phyloP scores from a whole-genome alignment of 169 alveolate genomes.

The Cryptosporidium meleagridis region DNA sequence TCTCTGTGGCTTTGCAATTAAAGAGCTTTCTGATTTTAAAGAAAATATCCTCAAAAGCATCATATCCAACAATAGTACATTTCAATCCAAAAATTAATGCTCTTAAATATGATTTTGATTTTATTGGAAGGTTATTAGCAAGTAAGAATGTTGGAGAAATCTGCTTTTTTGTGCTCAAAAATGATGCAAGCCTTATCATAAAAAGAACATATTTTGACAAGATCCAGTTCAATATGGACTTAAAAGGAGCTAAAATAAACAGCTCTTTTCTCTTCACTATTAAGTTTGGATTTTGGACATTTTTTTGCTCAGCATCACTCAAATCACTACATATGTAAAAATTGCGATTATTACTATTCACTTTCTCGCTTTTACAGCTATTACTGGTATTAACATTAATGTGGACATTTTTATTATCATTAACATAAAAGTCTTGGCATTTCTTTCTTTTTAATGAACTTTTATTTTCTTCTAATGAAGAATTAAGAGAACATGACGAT shows the following conservation, averaged over 20 bases:
- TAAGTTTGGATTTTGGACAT: background rate
- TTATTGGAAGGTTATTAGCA: slow-evolving; percentile 39
- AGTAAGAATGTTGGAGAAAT: slow-evolving; percentile 47
- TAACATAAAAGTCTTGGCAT: too few species aligned
- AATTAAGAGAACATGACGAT: background rate
- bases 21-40: background rate
- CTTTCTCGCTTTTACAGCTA: background rate
- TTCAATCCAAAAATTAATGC: slow-evolving; percentile 17
- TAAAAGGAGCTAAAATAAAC: background rate
- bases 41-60: slow-evolving; percentile 38
- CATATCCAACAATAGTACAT: slow-evolving; percentile 58
- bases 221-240: background rate
- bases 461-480: background rate
- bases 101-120: slow-evolving; percentile 2
- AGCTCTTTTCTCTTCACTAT: background rate
- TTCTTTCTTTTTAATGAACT: background rate
- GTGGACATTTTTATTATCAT: too few species aligned
- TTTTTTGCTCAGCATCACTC: background rate
- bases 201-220: background rate
- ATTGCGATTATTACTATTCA: background rate
- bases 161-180: background rate
- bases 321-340: too few species aligned
- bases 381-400: background rate
- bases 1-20: background rate
- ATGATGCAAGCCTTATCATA: background rate